Conservation (phyloP, 2,329 filamentous ascomycete genomes). For the Neonectria punicea region DNA sequence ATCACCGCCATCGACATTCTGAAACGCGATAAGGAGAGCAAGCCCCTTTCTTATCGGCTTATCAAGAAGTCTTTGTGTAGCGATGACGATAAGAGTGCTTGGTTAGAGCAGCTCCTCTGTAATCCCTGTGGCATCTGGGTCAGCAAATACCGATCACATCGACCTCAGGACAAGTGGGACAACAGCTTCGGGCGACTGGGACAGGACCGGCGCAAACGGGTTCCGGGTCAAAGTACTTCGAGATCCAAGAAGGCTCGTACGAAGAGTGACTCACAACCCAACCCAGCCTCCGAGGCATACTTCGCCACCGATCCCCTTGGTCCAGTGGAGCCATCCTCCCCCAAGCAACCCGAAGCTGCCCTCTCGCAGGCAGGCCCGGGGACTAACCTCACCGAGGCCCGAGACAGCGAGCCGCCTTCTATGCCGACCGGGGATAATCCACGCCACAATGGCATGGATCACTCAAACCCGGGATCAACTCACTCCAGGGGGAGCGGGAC, state of each 20-base stretch:
- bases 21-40: constrained; percentile 70
- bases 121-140: constrained; percentile 98
- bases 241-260: constrained; percentile 60
- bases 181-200: constrained; percentile 66
- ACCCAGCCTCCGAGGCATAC: constrained; percentile 64
- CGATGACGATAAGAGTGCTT: constrained; percentile 72
- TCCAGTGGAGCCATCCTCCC: constrained; percentile 54
- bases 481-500: constrained; percentile 67
- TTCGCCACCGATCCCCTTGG: constrained; percentile 64
- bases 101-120: constrained; percentile 81
- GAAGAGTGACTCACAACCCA: constrained; percentile 58
- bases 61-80: constrained; percentile 78
- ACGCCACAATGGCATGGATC: constrained; percentile 28
- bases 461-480: constrained; percentile 55
- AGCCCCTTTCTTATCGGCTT: constrained; percentile 74
- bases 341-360: constrained; percentile 38
- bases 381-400: not conserved
- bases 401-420: constrained; percentile 19
- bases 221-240: constrained; percentile 53
- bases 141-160: constrained; percentile 85
- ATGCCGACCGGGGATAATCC: constrained; percentile 12
- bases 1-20: constrained; percentile 79
- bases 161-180: constrained; percentile 86
- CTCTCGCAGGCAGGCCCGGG: constrained; percentile 30
- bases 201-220: constrained; percentile 62